phyloP scores from a whole-genome alignment of 768 basidiomycete species.

The Russula griseocarnosa region DNA sequence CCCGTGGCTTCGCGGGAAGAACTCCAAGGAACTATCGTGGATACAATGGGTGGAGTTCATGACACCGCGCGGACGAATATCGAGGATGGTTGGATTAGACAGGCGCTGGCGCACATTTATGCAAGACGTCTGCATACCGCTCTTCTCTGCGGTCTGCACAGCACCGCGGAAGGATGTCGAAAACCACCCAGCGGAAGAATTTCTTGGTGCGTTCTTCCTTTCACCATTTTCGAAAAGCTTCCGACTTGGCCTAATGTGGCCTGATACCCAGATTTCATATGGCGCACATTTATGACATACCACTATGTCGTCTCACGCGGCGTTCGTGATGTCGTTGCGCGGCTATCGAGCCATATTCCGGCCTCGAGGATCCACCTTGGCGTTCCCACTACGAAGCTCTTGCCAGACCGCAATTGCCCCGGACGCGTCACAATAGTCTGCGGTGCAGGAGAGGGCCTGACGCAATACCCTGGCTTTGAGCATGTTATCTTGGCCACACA shows the following conservation, averaged over 20 bases:
- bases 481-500: conserved; percentile 73
- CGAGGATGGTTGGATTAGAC: conserved; percentile 47
- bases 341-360: conserved; percentile 43
- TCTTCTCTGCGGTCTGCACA: conserved; percentile 74
- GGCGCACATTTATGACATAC: conserved; percentile 59
- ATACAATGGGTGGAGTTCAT: conserved; percentile 46
- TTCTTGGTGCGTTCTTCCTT: conserved; percentile 50
- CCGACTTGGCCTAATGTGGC: neutral
- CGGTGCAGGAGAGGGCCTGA: conserved; percentile 29
- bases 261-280: conserved; percentile 59
- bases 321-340: conserved; percentile 53
- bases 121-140: conserved; percentile 50
- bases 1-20: conserved; percentile 29
- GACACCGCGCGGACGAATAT: conserved; percentile 41
- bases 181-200: conserved; percentile 56
- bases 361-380: conserved; percentile 51
- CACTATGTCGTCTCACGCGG: conserved; percentile 65
- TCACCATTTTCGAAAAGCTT: neutral
- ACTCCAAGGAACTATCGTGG: conserved; percentile 40
- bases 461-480: conserved; percentile 48
- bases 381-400: conserved; percentile 47
- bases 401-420: conserved; percentile 37
- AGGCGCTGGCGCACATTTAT: conserved; percentile 50
- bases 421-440: conserved; percentile 41
- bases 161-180: conserved; percentile 52